These are phyloP conservation scores for Glonium stellatum DNA, from an alignment of 495 filamentous ascomycete genomes.

Conservation along the genomic window DNA sequence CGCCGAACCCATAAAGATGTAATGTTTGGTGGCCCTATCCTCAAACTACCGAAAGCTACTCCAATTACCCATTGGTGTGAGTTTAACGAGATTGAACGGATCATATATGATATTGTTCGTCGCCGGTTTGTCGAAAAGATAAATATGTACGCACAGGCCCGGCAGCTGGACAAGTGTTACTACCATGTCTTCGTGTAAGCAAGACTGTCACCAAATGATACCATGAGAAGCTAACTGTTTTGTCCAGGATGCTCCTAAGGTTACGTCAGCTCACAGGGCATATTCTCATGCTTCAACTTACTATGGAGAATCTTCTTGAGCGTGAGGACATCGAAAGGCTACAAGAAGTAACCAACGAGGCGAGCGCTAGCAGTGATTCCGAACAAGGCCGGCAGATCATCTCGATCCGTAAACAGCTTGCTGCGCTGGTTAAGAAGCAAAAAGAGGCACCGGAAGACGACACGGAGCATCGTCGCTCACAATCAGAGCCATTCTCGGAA, in stretches of 20 bases:
- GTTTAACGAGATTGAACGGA: slow-evolving; percentile 44
- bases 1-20: slow-evolving; percentile 46
- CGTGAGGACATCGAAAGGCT: slow-evolving; percentile 38
- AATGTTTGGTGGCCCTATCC: slow-evolving; percentile 49
- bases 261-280: slow-evolving; percentile 50
- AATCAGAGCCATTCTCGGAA: neutral
- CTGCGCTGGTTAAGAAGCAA: too few species aligned
- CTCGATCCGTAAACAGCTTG: slow-evolving; percentile 27
- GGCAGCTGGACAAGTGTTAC: slow-evolving; percentile 30
- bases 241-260: slow-evolving; percentile 37
- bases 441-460: too few species aligned
- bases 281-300: slow-evolving; percentile 42
- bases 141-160: slow-evolving; percentile 31
- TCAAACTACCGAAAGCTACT: slow-evolving; percentile 45
- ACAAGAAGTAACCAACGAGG: slow-evolving; percentile 24
- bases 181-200: slow-evolving; percentile 28
- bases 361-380: neutral
- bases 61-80: slow-evolving; percentile 36
- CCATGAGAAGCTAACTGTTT: neutral
- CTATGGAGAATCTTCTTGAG: slow-evolving; percentile 41
- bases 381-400: slow-evolving; percentile 12
- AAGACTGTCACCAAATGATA: too few species aligned
- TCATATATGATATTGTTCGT: slow-evolving; percentile 44
- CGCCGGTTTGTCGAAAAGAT: slow-evolving; percentile 36
- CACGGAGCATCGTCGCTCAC: neutral